phyloP scores from a whole-genome alignment of 1,139 yeast genomes.

The Candida glucosophila region DNA sequence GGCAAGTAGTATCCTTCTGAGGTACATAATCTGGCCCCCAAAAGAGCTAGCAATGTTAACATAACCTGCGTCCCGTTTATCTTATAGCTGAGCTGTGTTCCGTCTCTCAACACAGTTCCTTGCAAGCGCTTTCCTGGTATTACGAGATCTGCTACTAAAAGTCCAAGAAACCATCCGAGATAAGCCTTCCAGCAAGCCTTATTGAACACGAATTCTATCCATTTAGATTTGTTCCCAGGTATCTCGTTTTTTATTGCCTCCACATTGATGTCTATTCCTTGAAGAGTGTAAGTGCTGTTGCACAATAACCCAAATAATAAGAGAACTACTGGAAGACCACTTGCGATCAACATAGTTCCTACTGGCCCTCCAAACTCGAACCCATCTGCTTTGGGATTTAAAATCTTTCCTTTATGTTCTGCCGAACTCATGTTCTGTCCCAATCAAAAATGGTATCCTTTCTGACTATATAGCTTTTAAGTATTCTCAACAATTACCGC shows the following conservation, averaged over 20 bases:
- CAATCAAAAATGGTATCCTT: no score
- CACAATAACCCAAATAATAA: conserved; percentile 49
- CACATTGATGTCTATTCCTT: conserved; percentile 40
- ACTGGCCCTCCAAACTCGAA: conserved; percentile 70
- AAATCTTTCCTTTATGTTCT: no score
- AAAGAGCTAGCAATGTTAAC: conserved; percentile 32
- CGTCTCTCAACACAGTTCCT: conserved; percentile 74
- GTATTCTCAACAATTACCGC: no score
- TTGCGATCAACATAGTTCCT: conserved; percentile 63
- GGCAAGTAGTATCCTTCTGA: conserved; percentile 53
- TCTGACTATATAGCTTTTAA: no score
- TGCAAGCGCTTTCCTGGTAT: conserved; percentile 64
- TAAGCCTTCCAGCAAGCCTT: conserved; percentile 54
- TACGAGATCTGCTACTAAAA: conserved; percentile 54
- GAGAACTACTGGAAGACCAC: conserved; percentile 60
- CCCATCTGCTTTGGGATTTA: conserved; percentile 67
- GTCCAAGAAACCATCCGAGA: conserved; percentile 61
- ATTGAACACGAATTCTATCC: conserved; percentile 24
- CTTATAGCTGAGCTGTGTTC: conserved; percentile 58
- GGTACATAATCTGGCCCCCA: conserved; percentile 42
- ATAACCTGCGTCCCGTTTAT: conserved; percentile 71
- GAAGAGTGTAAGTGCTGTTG: conserved; percentile 47
- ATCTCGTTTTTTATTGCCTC: conserved; percentile 19
- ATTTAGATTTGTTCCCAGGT: conserved; percentile 18
- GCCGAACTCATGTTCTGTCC: no score